Conservation (phyloP, 2,329 filamentous ascomycete species). For the Diaporthe ampelina region DNA sequence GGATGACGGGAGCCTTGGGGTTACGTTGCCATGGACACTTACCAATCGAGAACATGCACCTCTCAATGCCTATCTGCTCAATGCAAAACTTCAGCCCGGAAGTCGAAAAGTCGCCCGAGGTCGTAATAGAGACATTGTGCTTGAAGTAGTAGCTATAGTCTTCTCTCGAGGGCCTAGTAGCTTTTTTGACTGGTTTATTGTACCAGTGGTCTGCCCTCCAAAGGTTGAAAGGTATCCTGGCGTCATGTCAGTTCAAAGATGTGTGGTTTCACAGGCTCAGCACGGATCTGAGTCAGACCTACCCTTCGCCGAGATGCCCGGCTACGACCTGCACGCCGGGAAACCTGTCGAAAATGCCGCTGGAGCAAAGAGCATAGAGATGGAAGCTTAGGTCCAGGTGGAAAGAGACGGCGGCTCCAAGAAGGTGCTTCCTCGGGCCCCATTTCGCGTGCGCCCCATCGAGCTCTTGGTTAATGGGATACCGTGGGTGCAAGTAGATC, state of each 20-base stretch:
- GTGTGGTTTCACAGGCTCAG: background rate
- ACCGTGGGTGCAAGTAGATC: slow-evolving; percentile 53
- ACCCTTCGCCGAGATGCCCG: slow-evolving; percentile 60
- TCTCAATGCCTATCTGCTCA: slow-evolving; percentile 53
- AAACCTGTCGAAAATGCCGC: slow-evolving; percentile 58
- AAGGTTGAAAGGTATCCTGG: slow-evolving; percentile 59
- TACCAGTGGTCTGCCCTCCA: slow-evolving; percentile 58
- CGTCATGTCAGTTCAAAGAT: background rate
- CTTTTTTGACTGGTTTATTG: slow-evolving; percentile 57
- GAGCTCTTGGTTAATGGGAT: slow-evolving; percentile 49
- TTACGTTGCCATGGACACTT: slow-evolving; percentile 39
- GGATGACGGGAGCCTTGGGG: too few relatives aligned
- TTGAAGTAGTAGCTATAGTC: slow-evolving; percentile 57
- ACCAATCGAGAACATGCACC: slow-evolving; percentile 59
- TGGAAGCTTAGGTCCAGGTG: slow-evolving; percentile 59
- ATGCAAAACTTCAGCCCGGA: slow-evolving; percentile 57
- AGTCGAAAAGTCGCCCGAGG: slow-evolving; percentile 57
- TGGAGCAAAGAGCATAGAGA: slow-evolving; percentile 59
- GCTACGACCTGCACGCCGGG: slow-evolving; percentile 57
- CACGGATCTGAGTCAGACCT: slow-evolving; percentile 37
- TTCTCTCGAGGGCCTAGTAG: slow-evolving; percentile 53
- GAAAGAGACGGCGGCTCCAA: slow-evolving; percentile 54
- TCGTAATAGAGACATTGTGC: slow-evolving; percentile 58
- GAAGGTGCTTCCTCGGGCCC: slow-evolving; percentile 49
- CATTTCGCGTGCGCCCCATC: slow-evolving; percentile 41